A percentile compares a stretch with the other conserved stretches of the same genome.
Evolutionary conservation across 352 stramenopile species (phyloP).

Genomic region (Phytopythium oedochilum): DNA sequence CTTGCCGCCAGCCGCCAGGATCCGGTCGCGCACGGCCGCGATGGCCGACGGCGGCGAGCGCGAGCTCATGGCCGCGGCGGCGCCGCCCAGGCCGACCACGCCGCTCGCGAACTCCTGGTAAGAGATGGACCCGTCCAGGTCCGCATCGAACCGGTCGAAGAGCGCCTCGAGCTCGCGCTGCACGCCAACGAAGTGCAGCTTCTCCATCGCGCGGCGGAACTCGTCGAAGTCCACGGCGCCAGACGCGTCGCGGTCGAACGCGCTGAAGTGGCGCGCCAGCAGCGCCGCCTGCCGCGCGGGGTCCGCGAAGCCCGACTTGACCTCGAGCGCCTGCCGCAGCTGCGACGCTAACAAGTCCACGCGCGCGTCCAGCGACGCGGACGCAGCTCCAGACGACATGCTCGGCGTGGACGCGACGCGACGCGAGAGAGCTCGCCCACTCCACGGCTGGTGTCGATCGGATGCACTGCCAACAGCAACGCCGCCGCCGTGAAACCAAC

Average conservation of each 20-base stretch:
- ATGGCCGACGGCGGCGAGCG: slow-evolving; percentile 28
- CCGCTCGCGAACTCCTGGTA: slow-evolving; percentile 69
- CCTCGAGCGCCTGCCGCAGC: slow-evolving; percentile 57
- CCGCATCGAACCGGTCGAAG: slow-evolving; percentile 87
- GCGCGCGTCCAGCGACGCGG: slow-evolving; percentile 23
- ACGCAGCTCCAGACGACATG: not conserved
- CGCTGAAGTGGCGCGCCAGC: slow-evolving; percentile 66
- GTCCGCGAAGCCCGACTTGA: slow-evolving; percentile 73
- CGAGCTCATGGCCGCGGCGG: not conserved
- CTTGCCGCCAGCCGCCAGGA: slow-evolving; percentile 58
- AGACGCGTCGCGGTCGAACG: slow-evolving; percentile 69
- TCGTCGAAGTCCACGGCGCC: slow-evolving; percentile 85
- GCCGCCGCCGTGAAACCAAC: not conserved
- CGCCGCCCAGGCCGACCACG: slow-evolving; percentile 30
- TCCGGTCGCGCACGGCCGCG: slow-evolving; percentile 36
- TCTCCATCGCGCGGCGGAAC: slow-evolving; percentile 81
- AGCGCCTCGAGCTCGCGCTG: slow-evolving; percentile 81
- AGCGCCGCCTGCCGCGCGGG: slow-evolving; percentile 38
- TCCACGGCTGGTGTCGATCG: too few relatives aligned
- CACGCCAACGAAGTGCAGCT: slow-evolving; percentile 87
- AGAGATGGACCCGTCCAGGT: slow-evolving; percentile 70
- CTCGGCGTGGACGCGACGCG: too few relatives aligned
- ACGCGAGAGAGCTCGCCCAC: too few relatives aligned
- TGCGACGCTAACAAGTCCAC: slow-evolving; percentile 52
- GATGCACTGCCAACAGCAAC: not conserved